Base-by-base conservation (phyloP, 2,329 filamentous ascomycete species). In the Botryotinia convoluta region DNA sequence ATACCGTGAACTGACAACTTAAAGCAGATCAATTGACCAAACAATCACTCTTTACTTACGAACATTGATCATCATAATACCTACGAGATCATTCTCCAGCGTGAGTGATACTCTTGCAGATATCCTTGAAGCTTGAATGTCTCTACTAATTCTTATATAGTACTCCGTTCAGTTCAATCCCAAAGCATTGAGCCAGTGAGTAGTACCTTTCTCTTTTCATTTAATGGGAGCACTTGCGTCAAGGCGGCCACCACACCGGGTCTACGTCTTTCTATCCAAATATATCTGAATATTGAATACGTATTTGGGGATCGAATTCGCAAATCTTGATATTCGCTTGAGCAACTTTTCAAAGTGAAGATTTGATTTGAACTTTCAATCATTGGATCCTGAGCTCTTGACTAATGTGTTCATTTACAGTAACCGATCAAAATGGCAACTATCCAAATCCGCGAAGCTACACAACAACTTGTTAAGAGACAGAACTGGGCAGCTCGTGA, bases 401-500 rank as follows among this genome's bases (percentile, higher is more conserved):
- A 48, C 45, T 72, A 32, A 60, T 51, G 63, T 42, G 44, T 70
- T 67, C 64, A 69, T 59, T 74, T 61, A n/a, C 45, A 62, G 62
- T 62, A 54, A 37, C n/a, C 39, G 1, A 69, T 65, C 75, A 63
- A 72, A 69, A 79, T 79, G 78, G 70, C 76, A 60, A 73, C 76
- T 60, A 72, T 75, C 60, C 57, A 73, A 32, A 64, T 69, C 48
- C 74, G 72, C 71, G 74, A 77, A 44, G 72, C 71, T 32, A 51
- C 63, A 16, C 73, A 81, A 84, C 84, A 78, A 82, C 83, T 89
- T 75, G 79, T 83, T 79, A 89, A 86, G 84, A 86, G 85, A 75
- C 79, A 80, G 73, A 88, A 90, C 84, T 91, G 87, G 86, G 87
- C 89, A 37, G 77, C 81, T 74, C 78, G 82, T 45, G 87, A 91